phyloP scores from a whole-genome alignment of 164 flowering plant species.

The Sextonia rubra region DNA sequence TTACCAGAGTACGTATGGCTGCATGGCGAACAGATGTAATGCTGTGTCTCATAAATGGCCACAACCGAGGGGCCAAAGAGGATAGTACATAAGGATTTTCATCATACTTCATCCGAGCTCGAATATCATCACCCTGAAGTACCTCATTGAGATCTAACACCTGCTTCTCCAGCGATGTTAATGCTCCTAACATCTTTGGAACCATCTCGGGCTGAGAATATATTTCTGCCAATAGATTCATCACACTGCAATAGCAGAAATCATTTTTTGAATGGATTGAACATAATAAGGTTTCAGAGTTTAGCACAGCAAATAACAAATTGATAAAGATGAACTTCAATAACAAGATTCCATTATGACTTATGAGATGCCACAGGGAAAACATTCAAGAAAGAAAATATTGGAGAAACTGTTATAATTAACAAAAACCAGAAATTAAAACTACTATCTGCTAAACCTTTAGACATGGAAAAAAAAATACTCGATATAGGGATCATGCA shows the following conservation, averaged over 20 bases:
- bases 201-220: constrained; percentile 92
- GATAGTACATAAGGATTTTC: constrained; percentile 74
- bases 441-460: no score
- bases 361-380: no score
- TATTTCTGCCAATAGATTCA: constrained; percentile 95
- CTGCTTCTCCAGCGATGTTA: constrained; percentile 28
- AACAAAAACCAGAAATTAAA: no score
- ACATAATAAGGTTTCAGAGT: background rate
- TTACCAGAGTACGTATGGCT: constrained; percentile 91
- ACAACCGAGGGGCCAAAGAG: constrained; percentile 83
- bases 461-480: no score
- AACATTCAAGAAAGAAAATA: no score
- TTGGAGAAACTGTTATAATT: no score
- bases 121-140: constrained; percentile 35
- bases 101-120: constrained; percentile 34
- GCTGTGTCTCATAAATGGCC: constrained; percentile 99
- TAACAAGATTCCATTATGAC: no score
- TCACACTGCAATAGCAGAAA: constrained; percentile 64
- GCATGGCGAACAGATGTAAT: constrained; percentile 90
- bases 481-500: no score
- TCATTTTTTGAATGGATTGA: constrained; percentile 4
- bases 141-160: constrained; percentile 70
- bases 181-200: constrained; percentile 47
- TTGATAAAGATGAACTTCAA: no score
- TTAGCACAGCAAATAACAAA: no score